Evolutionary conservation across 2,329 filamentous ascomycete species (phyloP).

Genomic region (Hymenoscyphus salicellus): DNA sequence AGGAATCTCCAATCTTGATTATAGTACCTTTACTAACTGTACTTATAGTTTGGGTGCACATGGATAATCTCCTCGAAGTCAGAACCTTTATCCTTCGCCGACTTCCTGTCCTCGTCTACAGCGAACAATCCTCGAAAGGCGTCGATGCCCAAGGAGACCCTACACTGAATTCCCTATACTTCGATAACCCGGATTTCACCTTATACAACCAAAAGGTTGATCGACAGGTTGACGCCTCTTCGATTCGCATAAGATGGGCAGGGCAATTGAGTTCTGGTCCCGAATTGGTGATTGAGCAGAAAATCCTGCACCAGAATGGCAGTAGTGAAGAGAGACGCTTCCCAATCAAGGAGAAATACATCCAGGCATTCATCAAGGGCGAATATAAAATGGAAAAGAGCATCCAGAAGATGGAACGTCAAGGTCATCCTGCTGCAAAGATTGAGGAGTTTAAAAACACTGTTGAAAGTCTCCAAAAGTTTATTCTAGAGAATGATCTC

Average conservation of each 20-base stretch:
- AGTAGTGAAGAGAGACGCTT: slow-evolving; percentile 77
- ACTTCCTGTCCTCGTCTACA: slow-evolving; percentile 89
- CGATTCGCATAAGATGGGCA: slow-evolving; percentile 86
- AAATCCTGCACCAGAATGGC: slow-evolving; percentile 74
- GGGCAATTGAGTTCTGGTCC: slow-evolving; percentile 76
- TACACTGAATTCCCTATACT: slow-evolving; percentile 91
- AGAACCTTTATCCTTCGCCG: slow-evolving; percentile 93
- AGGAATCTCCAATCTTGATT: slow-evolving; percentile 36
- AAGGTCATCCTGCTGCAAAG: slow-evolving; percentile 63
- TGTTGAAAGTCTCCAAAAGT: slow-evolving; percentile 73
- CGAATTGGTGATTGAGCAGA: slow-evolving; percentile 84
- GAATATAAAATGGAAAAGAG: slow-evolving; percentile 92
- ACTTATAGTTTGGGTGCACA: slow-evolving; percentile 80
- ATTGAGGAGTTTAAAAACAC: slow-evolving; percentile 68
- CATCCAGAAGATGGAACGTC: slow-evolving; percentile 79
- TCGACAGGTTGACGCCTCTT: slow-evolving; percentile 70
- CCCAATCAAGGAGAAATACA: slow-evolving; percentile 88
- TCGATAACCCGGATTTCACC: slow-evolving; percentile 82
- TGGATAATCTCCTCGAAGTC: slow-evolving; percentile 92
- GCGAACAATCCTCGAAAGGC: slow-evolving; percentile 78
- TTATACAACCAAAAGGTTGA: slow-evolving; percentile 85
- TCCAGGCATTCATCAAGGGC: slow-evolving; percentile 80
- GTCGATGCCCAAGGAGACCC: slow-evolving; percentile 79
- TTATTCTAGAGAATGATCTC: slow-evolving; percentile 73
- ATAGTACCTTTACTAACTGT: slow-evolving; percentile 33